A percentile compares a stretch with the other conserved stretches of the same genome.
These are phyloP conservation scores for Neoscytalidium dimidiatum DNA, from an alignment of 2,329 filamentous ascomycete genomes.

Conservation along the genomic window DNA sequence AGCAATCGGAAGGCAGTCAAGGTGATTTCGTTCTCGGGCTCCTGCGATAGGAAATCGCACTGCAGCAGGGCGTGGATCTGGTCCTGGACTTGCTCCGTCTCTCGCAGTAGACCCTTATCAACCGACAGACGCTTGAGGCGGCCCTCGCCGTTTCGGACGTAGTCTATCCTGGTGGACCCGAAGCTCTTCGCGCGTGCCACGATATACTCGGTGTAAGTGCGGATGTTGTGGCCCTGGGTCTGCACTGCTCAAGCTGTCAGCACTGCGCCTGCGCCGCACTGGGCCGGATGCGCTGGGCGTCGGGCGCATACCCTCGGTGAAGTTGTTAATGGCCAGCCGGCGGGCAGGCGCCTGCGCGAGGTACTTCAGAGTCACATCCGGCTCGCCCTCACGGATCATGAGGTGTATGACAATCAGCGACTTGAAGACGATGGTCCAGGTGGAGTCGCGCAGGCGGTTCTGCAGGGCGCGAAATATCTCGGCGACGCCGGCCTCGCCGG, in stretches of 20 bases:
- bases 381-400: slow-evolving; percentile 94
- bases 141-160: slow-evolving; percentile 79
- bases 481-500: slow-evolving; percentile 89
- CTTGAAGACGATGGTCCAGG: slow-evolving; percentile 99
- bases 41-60: slow-evolving; percentile 86
- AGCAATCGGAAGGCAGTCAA: slow-evolving; percentile 90
- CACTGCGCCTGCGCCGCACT: background rate
- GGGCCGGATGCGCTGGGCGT: background rate
- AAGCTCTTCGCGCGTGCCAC: slow-evolving; percentile 79
- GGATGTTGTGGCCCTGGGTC: slow-evolving; percentile 91
- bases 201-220: slow-evolving; percentile 87
- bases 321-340: slow-evolving; percentile 82
- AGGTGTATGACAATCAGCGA: slow-evolving; percentile 91
- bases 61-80: slow-evolving; percentile 84
- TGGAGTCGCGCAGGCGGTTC: slow-evolving; percentile 86
- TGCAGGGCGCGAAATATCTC: slow-evolving; percentile 94
- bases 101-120: slow-evolving; percentile 87
- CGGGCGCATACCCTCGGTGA: slow-evolving; percentile 76
- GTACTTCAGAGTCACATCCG: slow-evolving; percentile 83
- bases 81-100: slow-evolving; percentile 87
- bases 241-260: slow-evolving; percentile 63
- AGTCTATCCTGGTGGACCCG: slow-evolving; percentile 83
- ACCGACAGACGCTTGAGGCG: slow-evolving; percentile 83
- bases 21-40: slow-evolving; percentile 95
- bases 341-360: slow-evolving; percentile 76